These are phyloP conservation scores for Aphanomyces invadans DNA, from an alignment of 352 stramenopile genomes.

Conservation along the genomic window DNA sequence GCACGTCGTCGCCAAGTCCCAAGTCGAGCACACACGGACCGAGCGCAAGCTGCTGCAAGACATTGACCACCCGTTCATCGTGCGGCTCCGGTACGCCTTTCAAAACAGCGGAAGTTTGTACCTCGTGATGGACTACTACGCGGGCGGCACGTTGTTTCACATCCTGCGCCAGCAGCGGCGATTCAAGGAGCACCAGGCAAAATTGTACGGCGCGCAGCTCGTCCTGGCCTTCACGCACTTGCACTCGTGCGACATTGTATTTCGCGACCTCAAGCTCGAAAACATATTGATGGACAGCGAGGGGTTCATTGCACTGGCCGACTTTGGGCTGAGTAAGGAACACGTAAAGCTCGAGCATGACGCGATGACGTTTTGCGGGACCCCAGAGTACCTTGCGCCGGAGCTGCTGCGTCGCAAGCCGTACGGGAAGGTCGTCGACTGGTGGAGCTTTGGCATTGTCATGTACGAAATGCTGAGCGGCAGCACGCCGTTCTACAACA, in stretches of 20 bases:
- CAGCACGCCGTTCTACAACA: conserved; percentile 70
- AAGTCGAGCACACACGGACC: conserved; percentile 89
- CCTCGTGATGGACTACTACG: conserved; percentile 88
- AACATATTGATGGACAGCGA: conserved; percentile 81
- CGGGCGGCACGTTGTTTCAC: conserved; percentile 76
- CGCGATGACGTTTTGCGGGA: conserved; percentile 69
- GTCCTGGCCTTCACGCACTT: conserved; percentile 73
- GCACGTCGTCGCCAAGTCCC: conserved; percentile 78
- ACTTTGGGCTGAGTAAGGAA: conserved; percentile 82
- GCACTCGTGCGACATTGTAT: conserved; percentile 81
- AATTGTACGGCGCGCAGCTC: conserved; percentile 77
- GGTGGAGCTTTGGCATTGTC: conserved; percentile 81
- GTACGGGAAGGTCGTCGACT: conserved; percentile 80
- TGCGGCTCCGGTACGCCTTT: conserved; percentile 82
- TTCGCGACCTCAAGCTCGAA: conserved; percentile 80
- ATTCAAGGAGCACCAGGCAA: conserved; percentile 56
- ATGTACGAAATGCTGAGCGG: conserved; percentile 80
- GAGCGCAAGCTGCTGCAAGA: conserved; percentile 82
- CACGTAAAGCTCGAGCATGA: conserved; percentile 38
- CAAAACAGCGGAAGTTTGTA: conserved; percentile 81
- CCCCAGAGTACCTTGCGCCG: conserved; percentile 76
- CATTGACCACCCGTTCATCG: conserved; percentile 80
- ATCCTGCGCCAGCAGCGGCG: conserved; percentile 59
- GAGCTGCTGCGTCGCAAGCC: conserved; percentile 65
- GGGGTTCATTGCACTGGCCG: conserved; percentile 80